Conservation (phyloP, 202 grass and related monocot species). For the Zizania palustris region DNA sequence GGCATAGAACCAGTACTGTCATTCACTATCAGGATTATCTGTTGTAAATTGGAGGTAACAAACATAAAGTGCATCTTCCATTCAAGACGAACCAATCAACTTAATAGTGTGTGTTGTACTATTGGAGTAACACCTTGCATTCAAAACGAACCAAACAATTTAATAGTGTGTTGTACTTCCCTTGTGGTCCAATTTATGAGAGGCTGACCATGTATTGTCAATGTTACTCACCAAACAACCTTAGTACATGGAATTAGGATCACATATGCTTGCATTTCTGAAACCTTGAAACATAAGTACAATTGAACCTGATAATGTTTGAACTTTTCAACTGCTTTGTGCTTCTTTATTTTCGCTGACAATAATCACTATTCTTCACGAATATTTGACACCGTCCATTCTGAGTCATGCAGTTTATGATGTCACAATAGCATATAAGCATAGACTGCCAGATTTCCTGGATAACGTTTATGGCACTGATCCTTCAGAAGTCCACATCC, state of each 20-base stretch:
- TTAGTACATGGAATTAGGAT: background rate
- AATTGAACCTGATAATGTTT: background rate
- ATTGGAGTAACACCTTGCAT: slow-evolving; percentile 6
- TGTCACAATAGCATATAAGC: slow-evolving; percentile 81
- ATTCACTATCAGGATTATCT: background rate
- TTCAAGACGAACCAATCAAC: slow-evolving; percentile 8
- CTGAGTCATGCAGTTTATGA: slow-evolving; percentile 69
- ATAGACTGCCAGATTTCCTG: slow-evolving; percentile 72
- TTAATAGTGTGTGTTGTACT: background rate
- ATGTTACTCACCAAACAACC: slow-evolving; percentile 4
- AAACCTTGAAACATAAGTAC: slow-evolving; percentile 13
- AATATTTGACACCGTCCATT: slow-evolving; percentile 17
- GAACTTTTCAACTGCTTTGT: background rate
- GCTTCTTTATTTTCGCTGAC: background rate
- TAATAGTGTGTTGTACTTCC: background rate
- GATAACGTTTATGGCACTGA: slow-evolving; percentile 83
- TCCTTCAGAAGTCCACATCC: slow-evolving; percentile 93
- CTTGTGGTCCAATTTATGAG: background rate
- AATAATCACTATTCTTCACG: background rate
- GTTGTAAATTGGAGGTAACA: slow-evolving; percentile 2
- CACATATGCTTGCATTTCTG: slow-evolving; percentile 25
- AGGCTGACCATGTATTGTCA: background rate
- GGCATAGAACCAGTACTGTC: background rate
- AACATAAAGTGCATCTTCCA: slow-evolving; percentile 16
- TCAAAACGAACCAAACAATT: background rate